Conservation (phyloP, 75 land plant genomes). For the Cupressus sempervirens region DNA sequence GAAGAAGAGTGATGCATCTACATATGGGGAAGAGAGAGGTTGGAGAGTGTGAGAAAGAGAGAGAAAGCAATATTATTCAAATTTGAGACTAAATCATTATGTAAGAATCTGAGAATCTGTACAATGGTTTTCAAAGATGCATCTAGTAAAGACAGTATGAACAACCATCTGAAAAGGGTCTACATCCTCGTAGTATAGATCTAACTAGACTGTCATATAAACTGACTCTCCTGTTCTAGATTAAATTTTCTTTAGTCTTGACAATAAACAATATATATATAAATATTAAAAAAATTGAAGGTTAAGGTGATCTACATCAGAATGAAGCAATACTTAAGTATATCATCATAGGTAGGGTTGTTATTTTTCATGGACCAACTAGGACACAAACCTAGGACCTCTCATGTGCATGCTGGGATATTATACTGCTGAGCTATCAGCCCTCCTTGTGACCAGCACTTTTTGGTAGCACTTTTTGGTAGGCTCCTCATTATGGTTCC, state of each 20-base stretch:
- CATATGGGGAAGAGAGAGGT: background rate
- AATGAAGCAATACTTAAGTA: background rate
- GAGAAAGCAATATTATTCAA: background rate
- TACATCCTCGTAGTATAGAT: background rate
- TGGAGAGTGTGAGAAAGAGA: background rate
- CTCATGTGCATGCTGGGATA: no score
- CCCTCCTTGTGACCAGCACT: no score
- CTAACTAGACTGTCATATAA: background rate
- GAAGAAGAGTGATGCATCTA: background rate
- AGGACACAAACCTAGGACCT: no score
- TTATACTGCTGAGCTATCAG: no score
- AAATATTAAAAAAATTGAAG: background rate
- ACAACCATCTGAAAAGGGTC: background rate
- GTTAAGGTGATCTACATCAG: background rate
- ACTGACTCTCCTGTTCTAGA: background rate
- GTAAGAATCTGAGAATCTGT: background rate
- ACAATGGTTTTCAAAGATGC: background rate
- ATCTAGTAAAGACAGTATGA: background rate
- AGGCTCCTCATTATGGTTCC: no score
- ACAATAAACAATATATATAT: background rate
- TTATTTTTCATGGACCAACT: no score
- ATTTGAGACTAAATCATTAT: background rate
- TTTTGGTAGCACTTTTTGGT: no score
- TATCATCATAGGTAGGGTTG: background rate
- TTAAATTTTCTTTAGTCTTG: background rate